A percentile compares a stretch with the other conserved stretches of the same genome.
These are phyloP conservation scores for Metarhizium anisopliae DNA, from an alignment of 2,329 filamentous ascomycete species.

Conservation along the genomic window DNA sequence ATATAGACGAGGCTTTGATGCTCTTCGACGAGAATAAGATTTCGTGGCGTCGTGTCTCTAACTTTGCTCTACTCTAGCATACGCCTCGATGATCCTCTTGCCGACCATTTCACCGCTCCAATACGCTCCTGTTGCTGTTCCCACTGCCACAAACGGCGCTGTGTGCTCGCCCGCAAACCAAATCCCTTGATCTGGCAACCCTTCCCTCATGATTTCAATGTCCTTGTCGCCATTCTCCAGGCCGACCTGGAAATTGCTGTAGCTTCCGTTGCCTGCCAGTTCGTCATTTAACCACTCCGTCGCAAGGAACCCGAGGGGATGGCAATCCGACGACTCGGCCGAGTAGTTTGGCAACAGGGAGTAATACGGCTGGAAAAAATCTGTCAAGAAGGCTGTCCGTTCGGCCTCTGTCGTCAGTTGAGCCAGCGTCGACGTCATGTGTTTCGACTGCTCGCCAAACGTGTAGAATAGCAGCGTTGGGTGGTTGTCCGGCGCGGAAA, in stretches of 20 bases:
- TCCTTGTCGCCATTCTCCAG: slow-evolving; percentile 62
- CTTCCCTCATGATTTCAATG: slow-evolving; percentile 54
- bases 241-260: slow-evolving; percentile 77
- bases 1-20: not conserved
- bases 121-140: slow-evolving; percentile 83
- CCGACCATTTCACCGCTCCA: slow-evolving; percentile 81
- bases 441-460: slow-evolving; percentile 52
- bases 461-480: slow-evolving; percentile 82
- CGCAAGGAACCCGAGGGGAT: slow-evolving; percentile 53
- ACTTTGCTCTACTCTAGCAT: slow-evolving; percentile 22
- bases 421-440: slow-evolving; percentile 39
- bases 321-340: slow-evolving; percentile 42
- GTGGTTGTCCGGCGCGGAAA: slow-evolving; percentile 51
- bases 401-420: slow-evolving; percentile 33
- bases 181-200: slow-evolving; percentile 56
- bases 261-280: slow-evolving; percentile 72
- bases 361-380: slow-evolving; percentile 71
- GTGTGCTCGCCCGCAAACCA: slow-evolving; percentile 92
- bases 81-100: slow-evolving; percentile 49
- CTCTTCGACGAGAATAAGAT: not conserved
- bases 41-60: not conserved
- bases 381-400: slow-evolving; percentile 45
- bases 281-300: slow-evolving; percentile 74
- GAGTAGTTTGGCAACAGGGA: slow-evolving; percentile 63
- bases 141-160: slow-evolving; percentile 78